These are phyloP conservation scores for Cutaneotrichosporon cutaneum DNA, from an alignment of 1,284 basidiomycete genomes.

Conservation along the genomic window DNA sequence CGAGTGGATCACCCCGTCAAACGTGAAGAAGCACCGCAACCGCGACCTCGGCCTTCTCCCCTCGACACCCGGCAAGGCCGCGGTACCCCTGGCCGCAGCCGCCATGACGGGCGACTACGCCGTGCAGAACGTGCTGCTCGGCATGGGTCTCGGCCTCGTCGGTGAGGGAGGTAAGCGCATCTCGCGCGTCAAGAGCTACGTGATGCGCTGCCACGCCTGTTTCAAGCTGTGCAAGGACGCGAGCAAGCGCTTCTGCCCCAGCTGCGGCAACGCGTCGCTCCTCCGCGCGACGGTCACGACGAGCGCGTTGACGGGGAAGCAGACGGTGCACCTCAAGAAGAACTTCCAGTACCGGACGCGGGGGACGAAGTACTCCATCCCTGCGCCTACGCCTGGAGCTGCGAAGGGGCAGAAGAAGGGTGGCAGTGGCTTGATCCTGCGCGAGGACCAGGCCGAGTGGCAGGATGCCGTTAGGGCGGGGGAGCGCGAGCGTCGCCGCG, in stretches of 20 bases:
- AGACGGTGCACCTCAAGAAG: constrained; percentile 80
- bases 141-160: constrained; percentile 92
- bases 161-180: constrained; percentile 89
- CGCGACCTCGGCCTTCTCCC: constrained; percentile 78
- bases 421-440: constrained; percentile 67
- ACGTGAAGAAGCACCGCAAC: constrained; percentile 84
- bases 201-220: constrained; percentile 95
- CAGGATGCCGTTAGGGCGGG: constrained; percentile 73
- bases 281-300: constrained; percentile 88
- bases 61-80: constrained; percentile 34
- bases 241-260: constrained; percentile 94
- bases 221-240: constrained; percentile 99
- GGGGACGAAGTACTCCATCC: constrained; percentile 91
- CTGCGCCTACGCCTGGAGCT: constrained; percentile 82
- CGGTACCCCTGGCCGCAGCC: constrained; percentile 58
- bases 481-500: constrained; percentile 69
- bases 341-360: constrained; percentile 93
- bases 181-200: constrained; percentile 90
- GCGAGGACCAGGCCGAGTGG: constrained; percentile 88
- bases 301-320: constrained; percentile 59
- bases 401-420: constrained; percentile 78
- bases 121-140: constrained; percentile 96
- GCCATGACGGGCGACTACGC: constrained; percentile 99
- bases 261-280: constrained; percentile 91
- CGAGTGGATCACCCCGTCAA: constrained; percentile 95